Conservation (phyloP, 345 rosid species). For the Atalantia buxifolia region DNA sequence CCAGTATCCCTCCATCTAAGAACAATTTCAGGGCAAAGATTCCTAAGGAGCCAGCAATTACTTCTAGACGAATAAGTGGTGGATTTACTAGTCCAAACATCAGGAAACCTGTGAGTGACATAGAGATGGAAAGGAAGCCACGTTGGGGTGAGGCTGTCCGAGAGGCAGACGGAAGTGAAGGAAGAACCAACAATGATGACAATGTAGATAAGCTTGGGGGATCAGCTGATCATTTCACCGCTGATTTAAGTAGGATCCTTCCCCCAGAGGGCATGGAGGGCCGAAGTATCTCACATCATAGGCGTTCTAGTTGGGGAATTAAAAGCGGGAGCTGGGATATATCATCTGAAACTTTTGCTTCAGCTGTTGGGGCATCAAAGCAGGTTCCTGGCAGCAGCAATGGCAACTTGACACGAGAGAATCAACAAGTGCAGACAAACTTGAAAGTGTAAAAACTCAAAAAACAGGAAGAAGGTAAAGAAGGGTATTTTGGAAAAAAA, state of each 20-base stretch:
- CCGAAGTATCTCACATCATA: constrained; percentile 44
- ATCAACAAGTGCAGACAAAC: constrained; percentile 14
- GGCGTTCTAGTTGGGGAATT: constrained; percentile 64
- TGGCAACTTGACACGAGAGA: constrained; percentile 16
- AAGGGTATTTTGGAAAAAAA: not conserved
- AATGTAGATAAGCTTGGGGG: constrained; percentile 34
- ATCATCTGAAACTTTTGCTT: constrained; percentile 41
- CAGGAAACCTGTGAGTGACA: constrained; percentile 49
- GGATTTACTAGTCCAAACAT: constrained; percentile 36
- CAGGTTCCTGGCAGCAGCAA: constrained; percentile 13
- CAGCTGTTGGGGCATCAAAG: constrained; percentile 36
- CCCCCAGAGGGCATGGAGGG: constrained; percentile 67
- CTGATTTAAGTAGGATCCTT: constrained; percentile 62
- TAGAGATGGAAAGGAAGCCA: constrained; percentile 74
- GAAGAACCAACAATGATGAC: constrained; percentile 26
- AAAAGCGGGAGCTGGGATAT: constrained; percentile 75
- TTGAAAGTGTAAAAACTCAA: constrained; percentile 5
- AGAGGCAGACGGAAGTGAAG: constrained; percentile 25
- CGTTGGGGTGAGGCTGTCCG: constrained; percentile 46
- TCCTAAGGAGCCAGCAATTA: constrained; percentile 40
- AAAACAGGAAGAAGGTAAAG: not conserved
- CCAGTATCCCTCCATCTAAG: constrained; percentile 60
- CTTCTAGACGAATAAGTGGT: constrained; percentile 44
- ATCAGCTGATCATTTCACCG: constrained; percentile 29
- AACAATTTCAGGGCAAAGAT: constrained; percentile 79